Base-by-base conservation (phyloP, 2,329 filamentous ascomycete species). In the Trichoderma arundinaceum region DNA sequence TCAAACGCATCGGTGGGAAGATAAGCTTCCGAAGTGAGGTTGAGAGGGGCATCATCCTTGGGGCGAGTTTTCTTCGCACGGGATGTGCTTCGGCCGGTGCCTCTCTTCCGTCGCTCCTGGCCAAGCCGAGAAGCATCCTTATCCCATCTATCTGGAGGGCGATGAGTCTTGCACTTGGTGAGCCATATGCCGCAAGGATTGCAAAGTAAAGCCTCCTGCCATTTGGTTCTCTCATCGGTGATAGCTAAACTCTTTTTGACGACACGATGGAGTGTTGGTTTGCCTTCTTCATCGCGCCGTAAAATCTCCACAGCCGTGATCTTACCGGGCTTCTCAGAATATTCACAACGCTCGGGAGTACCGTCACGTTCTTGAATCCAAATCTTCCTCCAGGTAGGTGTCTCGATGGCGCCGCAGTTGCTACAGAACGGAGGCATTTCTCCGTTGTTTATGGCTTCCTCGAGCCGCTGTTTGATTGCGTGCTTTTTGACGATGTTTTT, bases 101-200 rank as follows among this genome's bases (percentile, higher is more conserved):
- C 78, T 65, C 81, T 80, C 76, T 81, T 86, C 70, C 78, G 81
- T 59, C 83, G 80, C 49, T 82, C 82, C 70, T 84, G 84, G 33
- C 80, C 81, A 1, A 86, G 76, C 39, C 83, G 80, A 35, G 82
- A 79, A 39, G 82, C 80, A 65, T 84, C 84, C 69, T 87, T 91
- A 69, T 90, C 90, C 94, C 94, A 99, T 69, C 90, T 88, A 67
- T 94, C 88, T 62, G 88, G 82, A 2, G 95, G 95, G 8, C 95
- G 89, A 81, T 96, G 95, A 28, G 81, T 84, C 73, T 91, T 92
- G 77, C 90, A 92, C 74, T 97, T 98, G 67, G 89, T 88, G 71
- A 99, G 89, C 92, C 93, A 99, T 48, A 99, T 88, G 17, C 95
- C 95, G 75, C 95, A 99, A 66, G 94, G 93, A 76, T 99, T 99